A percentile compares a stretch with the other conserved stretches of the same genome.
phyloP scores from a whole-genome alignment of 352 stramenopile genomes.

The Phytophthora capsici region DNA sequence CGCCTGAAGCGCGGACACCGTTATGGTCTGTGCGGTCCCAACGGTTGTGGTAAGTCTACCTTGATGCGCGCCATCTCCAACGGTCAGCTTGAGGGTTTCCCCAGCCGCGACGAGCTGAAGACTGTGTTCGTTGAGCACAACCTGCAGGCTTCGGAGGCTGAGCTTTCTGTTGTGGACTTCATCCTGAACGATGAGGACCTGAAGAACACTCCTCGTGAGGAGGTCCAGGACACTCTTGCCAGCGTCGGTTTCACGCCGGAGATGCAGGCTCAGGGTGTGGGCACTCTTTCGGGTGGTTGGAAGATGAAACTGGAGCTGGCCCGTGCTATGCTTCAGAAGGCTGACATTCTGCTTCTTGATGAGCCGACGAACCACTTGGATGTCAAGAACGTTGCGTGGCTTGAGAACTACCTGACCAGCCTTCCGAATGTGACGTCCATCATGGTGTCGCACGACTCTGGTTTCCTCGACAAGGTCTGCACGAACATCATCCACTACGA shows the following conservation, averaged over 20 bases:
- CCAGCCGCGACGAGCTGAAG: constrained; percentile 93
- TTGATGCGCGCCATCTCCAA: constrained; percentile 97
- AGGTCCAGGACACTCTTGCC: constrained; percentile 92
- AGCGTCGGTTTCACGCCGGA: constrained; percentile 94
- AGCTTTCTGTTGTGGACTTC: constrained; percentile 87
- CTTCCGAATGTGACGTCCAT: constrained; percentile 92
- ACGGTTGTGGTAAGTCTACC: constrained; percentile 96
- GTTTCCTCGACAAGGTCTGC: constrained; percentile 98
- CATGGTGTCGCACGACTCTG: constrained; percentile 97
- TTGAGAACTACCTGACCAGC: constrained; percentile 92
- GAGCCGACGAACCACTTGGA: constrained; percentile 96
- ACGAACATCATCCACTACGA: constrained; percentile 99
- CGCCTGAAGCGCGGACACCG: constrained; percentile 91
- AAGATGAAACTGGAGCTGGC: constrained; percentile 96
- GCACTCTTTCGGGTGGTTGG: constrained; percentile 95
- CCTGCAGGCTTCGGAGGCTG: constrained; percentile 90
- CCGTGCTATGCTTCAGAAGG: constrained; percentile 94
- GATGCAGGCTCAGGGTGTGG: constrained; percentile 93
- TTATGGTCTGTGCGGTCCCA: constrained; percentile 95
- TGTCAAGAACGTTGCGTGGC: constrained; percentile 93
- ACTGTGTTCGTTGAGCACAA: constrained; percentile 98
- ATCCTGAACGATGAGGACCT: constrained; percentile 90
- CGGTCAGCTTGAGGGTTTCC: constrained; percentile 97
- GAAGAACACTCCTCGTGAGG: constrained; percentile 89
- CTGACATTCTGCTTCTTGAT: constrained; percentile 97